phyloP scores from a whole-genome alignment of 805 yeast genomes.

The Pichia thaimueangensis region DNA sequence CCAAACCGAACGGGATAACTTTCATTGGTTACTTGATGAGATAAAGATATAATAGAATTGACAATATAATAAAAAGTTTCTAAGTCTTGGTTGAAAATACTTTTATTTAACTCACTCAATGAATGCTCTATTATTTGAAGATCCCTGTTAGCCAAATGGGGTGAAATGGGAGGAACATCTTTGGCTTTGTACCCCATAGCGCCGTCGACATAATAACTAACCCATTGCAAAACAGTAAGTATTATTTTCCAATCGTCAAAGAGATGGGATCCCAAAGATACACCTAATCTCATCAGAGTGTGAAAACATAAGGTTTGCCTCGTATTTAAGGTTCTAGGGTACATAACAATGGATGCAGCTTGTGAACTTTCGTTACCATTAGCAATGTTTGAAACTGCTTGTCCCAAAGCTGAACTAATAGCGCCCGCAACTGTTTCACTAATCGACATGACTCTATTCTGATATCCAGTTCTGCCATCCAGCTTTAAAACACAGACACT shows the following conservation, averaged over 20 bases:
- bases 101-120: conserved; percentile 54
- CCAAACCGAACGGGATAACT: conserved; percentile 11
- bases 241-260: conserved; percentile 60
- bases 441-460: conserved; percentile 35
- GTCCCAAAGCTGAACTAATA: conserved; percentile 37
- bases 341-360: conserved; percentile 11
- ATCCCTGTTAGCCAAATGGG: conserved; percentile 41
- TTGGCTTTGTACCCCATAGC: conserved; percentile 37
- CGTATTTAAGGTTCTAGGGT: conserved; percentile 46
- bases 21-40: conserved; percentile 24
- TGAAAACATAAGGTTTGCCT: conserved; percentile 72
- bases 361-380: background rate
- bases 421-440: conserved; percentile 50
- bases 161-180: conserved; percentile 38
- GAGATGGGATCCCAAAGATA: conserved; percentile 74
- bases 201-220: conserved; percentile 64
- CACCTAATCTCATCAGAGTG: conserved; percentile 70
- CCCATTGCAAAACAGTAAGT: conserved; percentile 68
- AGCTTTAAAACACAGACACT: conserved; percentile 40
- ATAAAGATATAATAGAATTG: conserved; percentile 39
- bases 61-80: conserved; percentile 45
- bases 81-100: conserved; percentile 49
- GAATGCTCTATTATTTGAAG: conserved; percentile 47
- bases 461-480: conserved; percentile 26
- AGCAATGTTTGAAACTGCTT: conserved; percentile 29